These are phyloP conservation scores for Termitomyces sp. DNA, from an alignment of 768 basidiomycete genomes.

Conservation along the genomic window DNA sequence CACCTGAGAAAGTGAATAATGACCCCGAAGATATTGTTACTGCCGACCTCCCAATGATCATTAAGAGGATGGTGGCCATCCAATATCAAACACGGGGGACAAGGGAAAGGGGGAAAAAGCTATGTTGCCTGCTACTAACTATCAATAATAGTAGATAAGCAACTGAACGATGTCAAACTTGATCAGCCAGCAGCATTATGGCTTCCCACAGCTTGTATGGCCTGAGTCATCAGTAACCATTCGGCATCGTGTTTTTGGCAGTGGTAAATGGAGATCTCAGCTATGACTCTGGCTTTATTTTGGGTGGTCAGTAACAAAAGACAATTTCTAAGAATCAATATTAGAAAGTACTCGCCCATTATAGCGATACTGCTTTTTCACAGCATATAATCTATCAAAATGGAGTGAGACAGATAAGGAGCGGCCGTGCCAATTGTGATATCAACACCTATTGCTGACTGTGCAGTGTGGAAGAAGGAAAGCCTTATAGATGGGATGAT, in stretches of 20 bases:
- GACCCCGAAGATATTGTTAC: conserved; percentile 1
- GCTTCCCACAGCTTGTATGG: background rate
- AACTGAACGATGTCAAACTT: background rate
- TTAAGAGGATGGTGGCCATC: conserved; percentile 8
- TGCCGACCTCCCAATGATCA: conserved; percentile 2
- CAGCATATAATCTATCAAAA: background rate
- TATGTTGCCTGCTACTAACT: background rate
- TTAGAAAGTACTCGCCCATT: background rate
- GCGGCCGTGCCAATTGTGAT: background rate
- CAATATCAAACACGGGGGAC: background rate
- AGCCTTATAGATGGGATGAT: too few relatives aligned
- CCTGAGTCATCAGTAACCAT: background rate
- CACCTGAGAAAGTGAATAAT: conserved; percentile 3
- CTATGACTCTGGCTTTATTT: background rate
- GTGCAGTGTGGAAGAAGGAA: background rate
- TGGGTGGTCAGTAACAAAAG: background rate
- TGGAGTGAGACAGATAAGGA: background rate
- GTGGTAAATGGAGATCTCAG: background rate
- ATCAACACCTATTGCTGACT: background rate
- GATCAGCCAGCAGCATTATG: background rate
- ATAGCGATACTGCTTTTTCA: background rate
- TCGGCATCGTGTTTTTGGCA: background rate
- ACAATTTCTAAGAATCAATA: background rate
- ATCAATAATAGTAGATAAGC: conserved; percentile 1
- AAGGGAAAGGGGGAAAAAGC: background rate